Evolutionary conservation across 495 filamentous ascomycete species (phyloP), one percentile per base, ranked within the genome.

Genomic region (Neurospora sublineolata): DNA sequence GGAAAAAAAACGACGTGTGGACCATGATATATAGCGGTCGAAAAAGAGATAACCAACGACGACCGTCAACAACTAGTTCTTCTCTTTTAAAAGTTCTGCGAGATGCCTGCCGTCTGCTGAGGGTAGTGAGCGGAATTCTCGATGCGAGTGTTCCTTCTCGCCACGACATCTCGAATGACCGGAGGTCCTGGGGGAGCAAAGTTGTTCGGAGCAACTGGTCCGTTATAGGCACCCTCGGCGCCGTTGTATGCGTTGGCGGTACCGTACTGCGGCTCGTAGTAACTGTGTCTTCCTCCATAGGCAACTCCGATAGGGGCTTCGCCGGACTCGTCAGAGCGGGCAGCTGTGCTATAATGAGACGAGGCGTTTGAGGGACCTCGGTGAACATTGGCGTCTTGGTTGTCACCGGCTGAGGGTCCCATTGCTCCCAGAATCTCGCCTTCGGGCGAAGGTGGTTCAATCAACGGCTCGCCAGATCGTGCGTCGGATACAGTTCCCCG

Each of bases 341-440:
- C 89, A 12, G 87, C 91, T 14, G 89, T 89, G 40, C 94, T 97
- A 80, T 99, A 99, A 11, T 92, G 93, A 1, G 95, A 98, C 3
- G 95, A 99, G 23, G 95, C 95, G 80, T 99, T 99, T 2, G 94
- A 97, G 16, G 94, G 91, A 3, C 95, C 95, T 42, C 95, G 91
- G 73, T 92, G 92, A 38, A 98, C 91, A 75, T 91, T 90, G 23
- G 79, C 83, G 33, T 81, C 81, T 52, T 87, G 85, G 80, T 90
- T 92, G 37, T 86, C 88, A 41, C 86, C 85, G 14, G 90, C 87
- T 4, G 84, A 80, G 1, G 93, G 93, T 30, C 93, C 94, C 79
- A 97, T 89, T 68, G 90, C 91, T 69, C 84, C 84, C 4, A 86
- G 80, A 37, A 85, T 91, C 75, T 94, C 93, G 41, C 87, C 86